Conservation (phyloP, 2,329 filamentous ascomycete species). For the Ophiostoma sp. region DNA sequence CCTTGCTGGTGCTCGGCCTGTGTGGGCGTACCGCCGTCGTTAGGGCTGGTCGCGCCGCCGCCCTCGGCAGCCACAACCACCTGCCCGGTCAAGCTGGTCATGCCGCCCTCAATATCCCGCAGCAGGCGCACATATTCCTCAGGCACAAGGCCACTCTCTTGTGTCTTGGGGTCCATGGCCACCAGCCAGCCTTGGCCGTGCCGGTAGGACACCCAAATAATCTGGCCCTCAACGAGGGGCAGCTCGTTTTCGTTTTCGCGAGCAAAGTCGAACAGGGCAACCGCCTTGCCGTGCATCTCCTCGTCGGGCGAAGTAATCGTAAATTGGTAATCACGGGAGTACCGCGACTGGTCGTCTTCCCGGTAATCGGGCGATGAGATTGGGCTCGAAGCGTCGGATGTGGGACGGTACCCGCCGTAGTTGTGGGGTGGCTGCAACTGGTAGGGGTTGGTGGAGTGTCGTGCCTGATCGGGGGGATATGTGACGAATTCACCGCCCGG, state of each 20-base stretch:
- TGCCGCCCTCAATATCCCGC: constrained; percentile 88
- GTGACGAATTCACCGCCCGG: constrained; percentile 79
- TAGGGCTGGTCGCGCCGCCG: constrained; percentile 54
- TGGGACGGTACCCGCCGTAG: constrained; percentile 51
- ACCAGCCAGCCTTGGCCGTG: constrained; percentile 98
- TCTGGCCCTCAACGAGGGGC: constrained; percentile 87
- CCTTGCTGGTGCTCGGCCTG: constrained; percentile 54
- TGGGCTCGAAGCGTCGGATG: constrained; percentile 60
- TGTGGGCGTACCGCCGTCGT: constrained; percentile 61
- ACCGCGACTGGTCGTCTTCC: constrained; percentile 71
- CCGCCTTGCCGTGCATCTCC: constrained; percentile 95
- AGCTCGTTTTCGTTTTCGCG: constrained; percentile 96
- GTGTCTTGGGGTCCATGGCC: constrained; percentile 91
- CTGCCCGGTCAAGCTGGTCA: constrained; percentile 69
- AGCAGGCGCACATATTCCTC: constrained; percentile 94
- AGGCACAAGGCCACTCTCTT: constrained; percentile 89
- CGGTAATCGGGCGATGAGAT: constrained; percentile 59
- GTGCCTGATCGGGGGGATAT: constrained; percentile 66
- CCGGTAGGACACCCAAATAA: constrained; percentile 93
- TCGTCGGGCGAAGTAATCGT: constrained; percentile 94
- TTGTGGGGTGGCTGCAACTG: constrained; percentile 48
- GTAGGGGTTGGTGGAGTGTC: constrained; percentile 55
- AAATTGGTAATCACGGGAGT: constrained; percentile 90
- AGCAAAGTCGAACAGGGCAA: constrained; percentile 92
- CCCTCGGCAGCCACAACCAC: constrained; percentile 43